Evolutionary conservation across 768 basidiomycete species (phyloP), one percentile per base, ranked within the genome.

Genomic region (Sistotremastrum niveocremeum): DNA sequence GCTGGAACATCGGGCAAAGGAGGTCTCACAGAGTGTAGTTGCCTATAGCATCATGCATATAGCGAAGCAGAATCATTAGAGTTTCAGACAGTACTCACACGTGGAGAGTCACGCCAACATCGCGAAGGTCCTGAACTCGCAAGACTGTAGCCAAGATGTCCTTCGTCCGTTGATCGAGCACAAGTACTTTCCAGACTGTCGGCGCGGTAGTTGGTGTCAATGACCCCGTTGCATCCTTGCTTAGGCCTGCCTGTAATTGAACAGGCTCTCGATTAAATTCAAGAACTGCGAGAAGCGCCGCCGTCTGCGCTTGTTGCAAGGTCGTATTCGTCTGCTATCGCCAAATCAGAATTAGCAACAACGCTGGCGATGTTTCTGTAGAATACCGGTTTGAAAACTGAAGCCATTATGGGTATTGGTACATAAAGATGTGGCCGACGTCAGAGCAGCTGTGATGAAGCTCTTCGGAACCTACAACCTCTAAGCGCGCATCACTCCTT

Each of bases 101-200:
- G 66, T 99, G 95, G 48, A 99, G 71, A 6, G 95, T 99, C 37
- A 99, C 91, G 33, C 95, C 95, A 42, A 88, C 86, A 57, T 98
- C 94, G 46, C 95, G 76, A 51, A 99, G 71, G 65, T 98, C 95
- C 62, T 97, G 93, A 5, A 99, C 95, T 45, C 93, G 79, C 52
- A 99, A 66, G 12, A 90, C 84, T 1, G 94, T 98, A 10, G 95
- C 95, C 35, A 99, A 72, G 20, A 98, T 81, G 60, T 98, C 95
- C 62, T 98, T 95, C 28, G 90, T 94, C 54, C 84, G 76, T 57
- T 95, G 89, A 62, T 99, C 95, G 46, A 99, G 69, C 2, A 99
- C 82, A 7, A 99, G 68, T 9, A 98, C 81, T 63, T 99, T 99
- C 94, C 95, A 99, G 4, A 95, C 80, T 4, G 89, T 79, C 32